Evolutionary conservation across 169 alveolate genomes (phyloP).

Genomic region (Fabrea salina): DNA sequence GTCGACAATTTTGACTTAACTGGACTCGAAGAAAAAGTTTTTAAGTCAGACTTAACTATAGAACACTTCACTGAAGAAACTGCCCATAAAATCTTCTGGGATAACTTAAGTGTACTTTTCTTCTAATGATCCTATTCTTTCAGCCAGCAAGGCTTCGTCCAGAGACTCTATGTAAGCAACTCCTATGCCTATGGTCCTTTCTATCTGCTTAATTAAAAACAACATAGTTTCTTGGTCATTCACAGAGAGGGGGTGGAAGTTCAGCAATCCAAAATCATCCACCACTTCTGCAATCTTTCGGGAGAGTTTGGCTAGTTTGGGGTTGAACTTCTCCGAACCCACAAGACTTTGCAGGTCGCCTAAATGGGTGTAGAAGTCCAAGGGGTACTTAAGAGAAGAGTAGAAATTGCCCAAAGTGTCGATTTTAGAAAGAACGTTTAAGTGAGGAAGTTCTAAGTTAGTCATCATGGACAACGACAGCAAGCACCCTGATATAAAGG

Average conservation of each 20-base stretch:
- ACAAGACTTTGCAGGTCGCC: background rate
- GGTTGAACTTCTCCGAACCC: background rate
- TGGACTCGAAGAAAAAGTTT: too few relatives aligned
- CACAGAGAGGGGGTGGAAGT: background rate
- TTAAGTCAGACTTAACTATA: too few relatives aligned
- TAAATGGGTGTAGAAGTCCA: constrained; percentile 23
- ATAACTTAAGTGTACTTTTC: too few relatives aligned
- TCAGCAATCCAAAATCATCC: constrained; percentile 11
- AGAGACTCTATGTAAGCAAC: background rate
- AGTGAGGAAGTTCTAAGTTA: constrained; percentile 93
- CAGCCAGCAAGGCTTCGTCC: background rate
- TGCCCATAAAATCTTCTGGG: too few relatives aligned
- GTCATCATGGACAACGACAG: constrained; percentile 95
- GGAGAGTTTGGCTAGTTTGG: background rate
- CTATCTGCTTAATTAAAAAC: background rate
- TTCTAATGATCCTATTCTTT: background rate
- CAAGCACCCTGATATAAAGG: constrained; percentile 91
- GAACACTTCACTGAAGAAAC: too few relatives aligned
- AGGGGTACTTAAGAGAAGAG: background rate
- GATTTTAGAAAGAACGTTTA: constrained; percentile 93
- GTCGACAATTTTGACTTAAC: too few relatives aligned
- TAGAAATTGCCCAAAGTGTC: constrained; percentile 81
- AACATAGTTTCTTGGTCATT: background rate
- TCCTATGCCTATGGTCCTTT: background rate
- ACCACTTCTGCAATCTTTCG: constrained; percentile 17